Conservation (phyloP, 768 basidiomycete species). For the Mycena capillaripes region DNA sequence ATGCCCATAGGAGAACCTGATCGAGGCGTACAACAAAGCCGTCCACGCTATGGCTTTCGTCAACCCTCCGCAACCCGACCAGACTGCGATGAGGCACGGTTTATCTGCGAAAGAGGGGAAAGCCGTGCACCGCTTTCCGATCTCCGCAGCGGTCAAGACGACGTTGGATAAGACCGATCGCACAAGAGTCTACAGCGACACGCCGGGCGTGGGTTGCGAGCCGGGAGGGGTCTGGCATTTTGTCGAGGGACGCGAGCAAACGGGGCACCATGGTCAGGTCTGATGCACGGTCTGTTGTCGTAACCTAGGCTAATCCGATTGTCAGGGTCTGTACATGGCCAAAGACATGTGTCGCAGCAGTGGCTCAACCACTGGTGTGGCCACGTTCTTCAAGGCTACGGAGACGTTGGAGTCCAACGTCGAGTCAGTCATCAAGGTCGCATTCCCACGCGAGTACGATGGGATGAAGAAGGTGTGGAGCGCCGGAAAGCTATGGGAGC, state of each 20-base stretch:
- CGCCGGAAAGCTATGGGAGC: neutral
- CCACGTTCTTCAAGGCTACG: neutral
- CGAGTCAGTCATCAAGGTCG: neutral
- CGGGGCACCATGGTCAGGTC: neutral
- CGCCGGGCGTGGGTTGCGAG: neutral
- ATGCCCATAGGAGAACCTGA: slow-evolving; percentile 32
- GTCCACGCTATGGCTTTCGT: slow-evolving; percentile 25
- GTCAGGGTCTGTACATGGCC: neutral
- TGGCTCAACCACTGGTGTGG: neutral
- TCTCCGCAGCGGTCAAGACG: neutral
- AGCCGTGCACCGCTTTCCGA: neutral
- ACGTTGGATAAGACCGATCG: neutral
- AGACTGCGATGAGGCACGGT: neutral
- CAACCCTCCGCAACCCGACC: neutral
- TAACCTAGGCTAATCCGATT: neutral
- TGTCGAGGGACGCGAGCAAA: neutral
- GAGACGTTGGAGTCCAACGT: neutral
- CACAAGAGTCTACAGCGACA: neutral
- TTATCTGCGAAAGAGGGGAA: neutral
- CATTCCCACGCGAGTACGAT: neutral
- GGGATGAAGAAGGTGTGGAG: neutral
- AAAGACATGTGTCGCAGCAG: neutral
- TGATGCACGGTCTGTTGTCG: neutral
- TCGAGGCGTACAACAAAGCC: slow-evolving; percentile 44
- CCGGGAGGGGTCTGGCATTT: neutral